Base-by-base conservation (phyloP, 768 basidiomycete species). In the Auricularia heimuer region DNA sequence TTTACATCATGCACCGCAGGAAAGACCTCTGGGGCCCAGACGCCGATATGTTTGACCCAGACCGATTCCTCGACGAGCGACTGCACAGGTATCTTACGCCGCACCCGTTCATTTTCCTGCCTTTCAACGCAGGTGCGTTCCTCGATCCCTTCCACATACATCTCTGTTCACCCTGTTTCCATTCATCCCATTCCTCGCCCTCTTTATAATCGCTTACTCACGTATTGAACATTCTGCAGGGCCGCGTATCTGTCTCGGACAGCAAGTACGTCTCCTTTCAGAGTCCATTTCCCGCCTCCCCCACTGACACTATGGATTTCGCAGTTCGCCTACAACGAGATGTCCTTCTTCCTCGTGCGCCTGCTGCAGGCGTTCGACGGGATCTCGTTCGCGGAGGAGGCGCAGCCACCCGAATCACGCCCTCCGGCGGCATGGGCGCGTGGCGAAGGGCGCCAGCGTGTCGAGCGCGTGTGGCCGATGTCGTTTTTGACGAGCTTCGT, bases 91-190 rank as follows among this genome's bases (percentile, higher is more conserved):
- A 83, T 65, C 75, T 86, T 21, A 76, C 75, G 0, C 77, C 80
- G 1, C 87, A 87, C 66, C 85, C 86, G 1, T 86, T 82, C 77
- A 88, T 89, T 66, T 88, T 88, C 72, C 73, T 84, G 4, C 86
- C 87, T 0, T 88, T 88, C 75, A 86, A 86, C 65, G 85, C 84
- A 0, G 87, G 65, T 66, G 14, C 51, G 62, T 33, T 39, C 34
- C 29, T 29, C 29, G 29, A 29, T 29, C 29, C 29, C 29, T 29
- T 29, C 29, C 29, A 29, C 29, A 29, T 29, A 29, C 29, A 29
- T 29, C 29, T 29, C 29, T 29, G 29, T 29, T 21, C 42, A 44
- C 24, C 21, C 16, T 21, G n/a, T 39, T 36, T 61, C 29, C 16
- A n/a, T 39, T 12, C n/a, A 3, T 3, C 21, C 18, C 33, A 64